Evolutionary conservation across 108 stramenopile genomes (phyloP).

Genomic region (Nannochloropsis gaditana): DNA sequence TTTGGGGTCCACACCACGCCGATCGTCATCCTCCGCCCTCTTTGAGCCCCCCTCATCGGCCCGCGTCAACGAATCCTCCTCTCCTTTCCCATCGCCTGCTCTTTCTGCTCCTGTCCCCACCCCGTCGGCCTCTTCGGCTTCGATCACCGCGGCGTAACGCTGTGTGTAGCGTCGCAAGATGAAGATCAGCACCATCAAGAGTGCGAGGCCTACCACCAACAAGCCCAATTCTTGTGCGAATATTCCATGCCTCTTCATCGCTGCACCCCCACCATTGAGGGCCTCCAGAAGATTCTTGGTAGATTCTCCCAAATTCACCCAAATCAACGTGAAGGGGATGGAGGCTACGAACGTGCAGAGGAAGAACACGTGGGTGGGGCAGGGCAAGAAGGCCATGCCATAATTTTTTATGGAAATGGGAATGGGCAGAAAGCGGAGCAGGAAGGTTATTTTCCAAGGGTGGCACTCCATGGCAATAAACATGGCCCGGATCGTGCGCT

Average conservation of each 20-base stretch:
- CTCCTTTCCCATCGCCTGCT: not conserved
- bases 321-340: not conserved
- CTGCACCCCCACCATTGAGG: not conserved
- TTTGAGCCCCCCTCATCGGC: not conserved
- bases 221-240: not conserved
- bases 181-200: not conserved
- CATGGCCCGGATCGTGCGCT: constrained; percentile 11
- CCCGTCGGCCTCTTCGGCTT: not conserved
- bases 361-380: not conserved
- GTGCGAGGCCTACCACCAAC: not conserved
- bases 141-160: not conserved
- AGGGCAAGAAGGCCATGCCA: not conserved
- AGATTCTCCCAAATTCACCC: constrained; percentile 2
- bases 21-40: not conserved
- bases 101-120: not conserved
- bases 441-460: constrained; percentile 2
- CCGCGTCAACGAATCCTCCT: not conserved
- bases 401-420: not conserved
- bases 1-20: not conserved
- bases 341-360: not conserved
- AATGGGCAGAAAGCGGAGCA: constrained; percentile 12
- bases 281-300: not conserved
- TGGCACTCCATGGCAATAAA: not conserved
- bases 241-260: not conserved
- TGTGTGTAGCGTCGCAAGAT: constrained; percentile 4